phyloP scores from a whole-genome alignment of 73 alveolate genomes.

The Blepharisma stoltei region DNA sequence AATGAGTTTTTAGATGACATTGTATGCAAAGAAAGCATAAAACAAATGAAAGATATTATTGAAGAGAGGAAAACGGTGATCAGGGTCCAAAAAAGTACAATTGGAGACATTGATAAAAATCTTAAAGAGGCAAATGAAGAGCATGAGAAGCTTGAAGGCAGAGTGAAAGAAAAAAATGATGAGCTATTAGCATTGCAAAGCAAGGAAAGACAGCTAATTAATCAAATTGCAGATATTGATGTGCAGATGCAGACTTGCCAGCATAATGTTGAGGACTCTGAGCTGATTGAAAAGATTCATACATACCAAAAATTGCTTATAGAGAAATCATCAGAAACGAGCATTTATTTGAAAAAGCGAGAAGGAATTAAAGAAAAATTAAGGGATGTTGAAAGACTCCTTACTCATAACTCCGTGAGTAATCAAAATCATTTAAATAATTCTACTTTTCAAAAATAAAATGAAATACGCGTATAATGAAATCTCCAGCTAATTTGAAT shows the following conservation, averaged over 20 bases:
- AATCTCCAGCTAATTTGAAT: no score
- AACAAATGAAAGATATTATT: not conserved
- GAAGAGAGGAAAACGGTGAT: not conserved
- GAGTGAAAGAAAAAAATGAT: not conserved
- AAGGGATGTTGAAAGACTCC: not conserved
- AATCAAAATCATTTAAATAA: not conserved
- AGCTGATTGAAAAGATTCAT: not conserved
- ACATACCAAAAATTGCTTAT: not conserved
- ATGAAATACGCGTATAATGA: not conserved
- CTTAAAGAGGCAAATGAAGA: not conserved
- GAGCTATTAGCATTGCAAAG: not conserved
- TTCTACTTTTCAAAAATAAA: not conserved
- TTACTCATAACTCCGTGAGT: not conserved
- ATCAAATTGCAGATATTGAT: constrained; percentile 4
- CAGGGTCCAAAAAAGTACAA: not conserved
- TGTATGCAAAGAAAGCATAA: not conserved
- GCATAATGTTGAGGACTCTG: not conserved
- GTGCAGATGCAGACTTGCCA: not conserved
- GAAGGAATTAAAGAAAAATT: constrained; percentile 2
- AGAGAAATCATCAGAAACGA: not conserved
- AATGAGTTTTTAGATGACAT: not conserved
- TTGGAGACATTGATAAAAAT: not conserved
- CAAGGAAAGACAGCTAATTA: not conserved
- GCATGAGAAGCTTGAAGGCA: not conserved
- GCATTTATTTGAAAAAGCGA: not conserved